Evolutionary conservation across 2,329 filamentous ascomycete species (phyloP).

Genomic region (Aspergillus japonicus): DNA sequence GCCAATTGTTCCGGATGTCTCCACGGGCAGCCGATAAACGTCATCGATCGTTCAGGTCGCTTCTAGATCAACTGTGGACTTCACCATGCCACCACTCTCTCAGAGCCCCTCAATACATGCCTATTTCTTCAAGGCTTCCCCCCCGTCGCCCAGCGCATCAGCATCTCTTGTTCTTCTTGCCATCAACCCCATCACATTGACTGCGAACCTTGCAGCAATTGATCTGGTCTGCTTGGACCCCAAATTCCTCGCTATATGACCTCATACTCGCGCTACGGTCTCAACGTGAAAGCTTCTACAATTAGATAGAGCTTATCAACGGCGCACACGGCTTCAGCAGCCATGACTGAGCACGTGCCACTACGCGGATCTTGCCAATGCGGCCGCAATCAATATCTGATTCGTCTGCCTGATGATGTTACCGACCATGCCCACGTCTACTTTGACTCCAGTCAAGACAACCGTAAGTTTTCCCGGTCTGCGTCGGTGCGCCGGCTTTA

Average conservation of each 20-base stretch:
- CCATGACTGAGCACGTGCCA: conserved; percentile 40
- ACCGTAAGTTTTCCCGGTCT: conserved; percentile 60
- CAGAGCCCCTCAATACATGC: background rate
- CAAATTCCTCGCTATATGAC: conserved; percentile 4
- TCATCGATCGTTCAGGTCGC: conserved; percentile 7
- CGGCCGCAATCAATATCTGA: conserved; percentile 78
- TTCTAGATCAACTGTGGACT: conserved; percentile 3
- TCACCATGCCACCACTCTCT: background rate
- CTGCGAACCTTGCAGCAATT: background rate
- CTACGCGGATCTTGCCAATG: conserved; percentile 80
- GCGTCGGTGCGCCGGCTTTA: background rate
- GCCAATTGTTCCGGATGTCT: background rate
- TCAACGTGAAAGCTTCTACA: background rate
- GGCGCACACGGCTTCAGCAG: background rate
- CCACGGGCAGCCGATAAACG: background rate
- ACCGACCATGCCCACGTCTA: conserved; percentile 64
- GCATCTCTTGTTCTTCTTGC: background rate
- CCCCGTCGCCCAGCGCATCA: background rate
- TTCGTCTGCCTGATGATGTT: conserved; percentile 64
- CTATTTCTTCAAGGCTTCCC: background rate
- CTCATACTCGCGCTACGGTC: conserved; percentile 7
- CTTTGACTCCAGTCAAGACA: conserved; percentile 68
- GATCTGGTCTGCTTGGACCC: background rate
- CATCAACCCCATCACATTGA: background rate
- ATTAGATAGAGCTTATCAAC: background rate